Base-by-base conservation (phyloP, 2,329 filamentous ascomycete genomes). In the Alternaria sp. region DNA sequence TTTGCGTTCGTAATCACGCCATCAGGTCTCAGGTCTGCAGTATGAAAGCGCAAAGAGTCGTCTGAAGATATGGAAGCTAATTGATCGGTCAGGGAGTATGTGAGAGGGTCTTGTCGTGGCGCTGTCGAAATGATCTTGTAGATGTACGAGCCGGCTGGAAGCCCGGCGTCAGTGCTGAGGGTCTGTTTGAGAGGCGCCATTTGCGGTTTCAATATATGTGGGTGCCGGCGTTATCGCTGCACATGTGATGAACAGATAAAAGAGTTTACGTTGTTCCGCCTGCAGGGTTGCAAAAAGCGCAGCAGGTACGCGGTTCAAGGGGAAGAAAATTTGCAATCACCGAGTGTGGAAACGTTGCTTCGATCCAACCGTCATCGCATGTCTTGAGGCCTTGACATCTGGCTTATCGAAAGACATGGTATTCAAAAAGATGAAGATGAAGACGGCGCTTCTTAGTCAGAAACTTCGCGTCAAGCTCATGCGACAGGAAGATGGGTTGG, bases 51-150 rank as follows among this genome's bases (percentile, higher is more conserved):
- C 20, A 94, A 81, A n/a, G 82, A 84, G 77, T 92, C 87, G 78
- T 93, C 89, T 0, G 91, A 92, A 3, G 88, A 86, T 57, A 91
- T 90, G 16, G 87, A 84, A 2, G 86, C 87, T 41, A 91, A 81
- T 5, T 74, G 68, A 36, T 75, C 71, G 38, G 68, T 71, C 55
- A 67, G 62, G 1, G 63, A 66, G 62, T 74, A 77, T 32, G 68
- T 74, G 56, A 76, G 70, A 20, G 72, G 70, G 46, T 74, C 70
- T 56, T 69, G 63, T 54, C 74, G 73, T 24, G 71, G 61, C 16
- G 72, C 71, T 38, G 74, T 78, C 14, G 75, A 72, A 44, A 77
- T 68, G 51, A 78, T 70, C 44, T 68, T 72, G 69, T 80, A 80
- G 64, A 80, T 79, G 71, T 78, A 80, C 2, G 77, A 76, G 46